These are phyloP conservation scores for Penicillium fimorum DNA, from an alignment of 495 filamentous ascomycete species.

Conservation along the genomic window DNA sequence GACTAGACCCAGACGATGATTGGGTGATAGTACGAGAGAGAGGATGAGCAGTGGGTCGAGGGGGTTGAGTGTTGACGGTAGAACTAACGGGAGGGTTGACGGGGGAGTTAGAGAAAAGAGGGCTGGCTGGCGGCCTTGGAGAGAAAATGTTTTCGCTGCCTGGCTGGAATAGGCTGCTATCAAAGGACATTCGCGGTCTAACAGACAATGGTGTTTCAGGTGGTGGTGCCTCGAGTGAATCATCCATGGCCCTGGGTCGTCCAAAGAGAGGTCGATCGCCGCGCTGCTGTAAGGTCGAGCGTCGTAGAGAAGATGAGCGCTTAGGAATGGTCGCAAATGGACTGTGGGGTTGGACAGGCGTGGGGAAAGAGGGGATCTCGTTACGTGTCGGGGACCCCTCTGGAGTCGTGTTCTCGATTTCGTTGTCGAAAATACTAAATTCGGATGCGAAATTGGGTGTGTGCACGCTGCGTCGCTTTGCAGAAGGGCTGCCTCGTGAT, in stretches of 20 bases:
- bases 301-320: slow-evolving; percentile 69
- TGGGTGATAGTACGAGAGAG: slow-evolving; percentile 80
- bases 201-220: slow-evolving; percentile 40
- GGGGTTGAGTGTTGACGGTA: slow-evolving; percentile 22
- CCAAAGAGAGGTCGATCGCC: slow-evolving; percentile 60
- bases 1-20: slow-evolving; percentile 76
- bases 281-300: slow-evolving; percentile 84
- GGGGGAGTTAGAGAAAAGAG: slow-evolving; percentile 31
- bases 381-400: slow-evolving; percentile 27
- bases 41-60: slow-evolving; percentile 64
- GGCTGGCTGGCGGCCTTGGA: slow-evolving; percentile 31
- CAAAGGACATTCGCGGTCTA: slow-evolving; percentile 72
- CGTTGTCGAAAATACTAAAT: slow-evolving; percentile 68
- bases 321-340: slow-evolving; percentile 47
- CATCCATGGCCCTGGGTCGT: slow-evolving; percentile 41
- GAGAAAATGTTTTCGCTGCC: slow-evolving; percentile 64
- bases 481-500: slow-evolving; percentile 74
- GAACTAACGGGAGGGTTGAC: slow-evolving; percentile 39
- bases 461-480: slow-evolving; percentile 83
- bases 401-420: slow-evolving; percentile 13
- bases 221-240: slow-evolving; percentile 32
- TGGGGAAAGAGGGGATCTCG: slow-evolving; percentile 27
- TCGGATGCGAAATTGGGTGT: slow-evolving; percentile 57
- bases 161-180: slow-evolving; percentile 62
- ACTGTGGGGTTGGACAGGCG: slow-evolving; percentile 34